phyloP scores from a whole-genome alignment of 1,139 yeast species.

The Sugiyamaella japonica region DNA sequence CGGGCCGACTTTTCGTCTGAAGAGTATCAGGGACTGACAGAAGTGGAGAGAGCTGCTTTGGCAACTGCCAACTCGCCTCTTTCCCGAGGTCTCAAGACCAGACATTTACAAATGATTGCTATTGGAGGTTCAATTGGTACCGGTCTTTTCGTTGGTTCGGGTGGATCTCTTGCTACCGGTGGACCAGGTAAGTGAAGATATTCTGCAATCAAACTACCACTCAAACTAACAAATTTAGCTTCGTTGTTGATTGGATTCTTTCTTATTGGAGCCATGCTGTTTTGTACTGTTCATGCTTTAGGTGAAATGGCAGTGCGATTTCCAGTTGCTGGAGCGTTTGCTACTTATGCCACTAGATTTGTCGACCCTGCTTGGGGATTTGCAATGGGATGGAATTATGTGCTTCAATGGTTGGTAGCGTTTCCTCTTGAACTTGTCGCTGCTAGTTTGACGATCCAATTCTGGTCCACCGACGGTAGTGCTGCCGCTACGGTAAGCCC shows the following conservation, averaged over 20 bases:
- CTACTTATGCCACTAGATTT: slow-evolving; percentile 54
- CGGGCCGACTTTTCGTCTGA: slow-evolving; percentile 30
- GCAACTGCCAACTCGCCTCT: slow-evolving; percentile 64
- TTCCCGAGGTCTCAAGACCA: slow-evolving; percentile 57
- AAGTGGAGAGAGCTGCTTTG: slow-evolving; percentile 31
- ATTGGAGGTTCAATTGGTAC: slow-evolving; percentile 89
- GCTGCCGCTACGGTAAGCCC: slow-evolving; percentile 49
- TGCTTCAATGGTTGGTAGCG: slow-evolving; percentile 75
- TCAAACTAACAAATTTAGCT: no score
- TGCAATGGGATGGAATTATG: slow-evolving; percentile 83
- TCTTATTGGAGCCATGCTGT: slow-evolving; percentile 47
- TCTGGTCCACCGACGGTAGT: slow-evolving; percentile 65
- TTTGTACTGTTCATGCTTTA: slow-evolving; percentile 58
- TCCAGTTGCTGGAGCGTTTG: slow-evolving; percentile 63
- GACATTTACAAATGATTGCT: slow-evolving; percentile 82
- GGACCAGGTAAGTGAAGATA: no score
- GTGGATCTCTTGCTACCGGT: slow-evolving; percentile 54
- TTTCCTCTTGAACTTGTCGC: slow-evolving; percentile 80
- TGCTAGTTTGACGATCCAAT: slow-evolving; percentile 68
- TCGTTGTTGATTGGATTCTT: slow-evolving; percentile 59
- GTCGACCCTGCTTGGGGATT: slow-evolving; percentile 70
- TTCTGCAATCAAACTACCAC: no score
- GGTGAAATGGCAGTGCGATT: slow-evolving; percentile 64
- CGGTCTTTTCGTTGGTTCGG: slow-evolving; percentile 68
- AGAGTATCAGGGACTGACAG: slow-evolving; percentile 36